Evolutionary conservation across 768 basidiomycete species (phyloP), one percentile per base, ranked within the genome.

Genomic region (Rhizopogon vesiculosus): DNA sequence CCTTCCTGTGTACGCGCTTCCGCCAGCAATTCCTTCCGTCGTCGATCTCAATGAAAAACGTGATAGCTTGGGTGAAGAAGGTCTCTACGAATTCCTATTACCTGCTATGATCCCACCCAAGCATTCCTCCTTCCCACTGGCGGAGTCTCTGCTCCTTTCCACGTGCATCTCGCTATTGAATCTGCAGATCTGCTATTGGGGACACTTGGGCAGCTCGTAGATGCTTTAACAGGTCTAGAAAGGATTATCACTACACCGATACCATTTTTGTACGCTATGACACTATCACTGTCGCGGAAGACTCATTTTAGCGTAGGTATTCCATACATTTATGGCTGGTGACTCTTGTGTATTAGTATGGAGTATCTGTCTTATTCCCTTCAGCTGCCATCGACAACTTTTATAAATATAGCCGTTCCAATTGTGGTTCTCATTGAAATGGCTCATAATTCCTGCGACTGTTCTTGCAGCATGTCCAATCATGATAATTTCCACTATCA

Each of bases 221-320:
- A 88, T 54, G 78, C 81, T 29, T 69, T 89, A 45, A 87, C 86
- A 10, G 84, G 84, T 5, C 73, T 89, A 1, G 87, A 89, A 62
- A 74, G 87, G 42, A 87, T 89, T 57, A 74, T 90, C 5, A 89
- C 86, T 0, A 87, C 86, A 1, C 87, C 87, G 3, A 87, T 89
- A 44, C 88, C 87, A 9, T 89, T 86, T 70, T 88, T 85, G 80
- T 87, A 60, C 44, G 79, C 68, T 4, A 3, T 44, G 22, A 18
- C 9, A 29, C 22, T 12, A 19, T 39, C 33, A 4, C 25, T 35
- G 7, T 35, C 18, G 46, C 46, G 33, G 46, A 33, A 33, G 33
- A 48, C 46, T 48, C 46, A 48, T 48, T 15, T 48, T 15, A 33
- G 33, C 42, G 5, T 59, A 86, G 85, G 42, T 87, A 87, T 62